Evolutionary conservation across 2,329 filamentous ascomycete species (phyloP).

Genomic region (Erysiphe pulchra): DNA sequence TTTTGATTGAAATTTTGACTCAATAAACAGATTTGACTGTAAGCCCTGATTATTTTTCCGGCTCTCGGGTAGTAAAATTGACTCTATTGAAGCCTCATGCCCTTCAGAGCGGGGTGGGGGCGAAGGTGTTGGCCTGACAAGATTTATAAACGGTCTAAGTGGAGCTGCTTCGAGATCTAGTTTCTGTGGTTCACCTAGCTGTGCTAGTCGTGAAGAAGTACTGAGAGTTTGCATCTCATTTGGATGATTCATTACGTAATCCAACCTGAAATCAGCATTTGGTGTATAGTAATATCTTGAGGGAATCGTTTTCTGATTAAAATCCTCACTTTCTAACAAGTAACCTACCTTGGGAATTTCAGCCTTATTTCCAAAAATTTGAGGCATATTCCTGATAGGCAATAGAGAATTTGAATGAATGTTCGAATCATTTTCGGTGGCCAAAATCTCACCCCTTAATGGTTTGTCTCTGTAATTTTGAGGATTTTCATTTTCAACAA

Average conservation of each 20-base stretch:
- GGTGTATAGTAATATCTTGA: neutral
- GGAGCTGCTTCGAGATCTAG: neutral
- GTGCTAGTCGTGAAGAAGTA: neutral
- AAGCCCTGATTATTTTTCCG: neutral
- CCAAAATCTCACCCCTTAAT: neutral
- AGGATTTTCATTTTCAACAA: neutral
- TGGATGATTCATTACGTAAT: neutral
- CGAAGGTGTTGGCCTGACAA: neutral
- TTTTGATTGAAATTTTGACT: neutral
- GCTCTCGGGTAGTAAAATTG: too few species aligned
- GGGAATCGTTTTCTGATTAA: neutral
- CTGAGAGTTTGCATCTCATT: neutral
- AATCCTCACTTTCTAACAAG: neutral
- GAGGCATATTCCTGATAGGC: neutral
- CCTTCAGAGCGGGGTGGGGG: too few species aligned
- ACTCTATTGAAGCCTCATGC: too few species aligned
- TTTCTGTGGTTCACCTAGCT: neutral
- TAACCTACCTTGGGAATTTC: neutral
- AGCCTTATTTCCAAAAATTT: neutral
- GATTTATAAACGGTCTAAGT: neutral
- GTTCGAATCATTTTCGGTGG: neutral
- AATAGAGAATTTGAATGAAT: neutral
- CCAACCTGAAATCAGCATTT: neutral
- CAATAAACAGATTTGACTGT: neutral
- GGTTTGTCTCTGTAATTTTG: neutral